Base-by-base conservation (phyloP, 1,139 yeast species). In the Yamadazyma dushanensis region DNA sequence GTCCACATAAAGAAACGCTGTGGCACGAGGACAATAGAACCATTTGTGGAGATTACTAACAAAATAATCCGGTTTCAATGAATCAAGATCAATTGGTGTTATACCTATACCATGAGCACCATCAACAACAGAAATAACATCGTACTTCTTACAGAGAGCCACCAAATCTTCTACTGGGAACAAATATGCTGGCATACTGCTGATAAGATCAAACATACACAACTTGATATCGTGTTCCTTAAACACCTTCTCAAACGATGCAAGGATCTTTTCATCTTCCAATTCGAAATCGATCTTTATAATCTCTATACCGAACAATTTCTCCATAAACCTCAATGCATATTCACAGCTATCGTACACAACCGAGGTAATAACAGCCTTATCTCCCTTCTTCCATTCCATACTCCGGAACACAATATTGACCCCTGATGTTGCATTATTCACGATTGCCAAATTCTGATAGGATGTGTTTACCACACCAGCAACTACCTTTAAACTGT, bases 101-200 rank as follows among this genome's bases (percentile, higher is more conserved):
- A 78, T 58, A 0, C 92, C 92, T 25, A 77, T 65, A 1, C 79
- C 75, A 53, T 84, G 92, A 3, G 92, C 89, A 9, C 83, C 92
- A 52, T 84, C 94, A 21, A 84, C 69, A 29, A 80, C 57, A 3
- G 87, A 76, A 30, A 80, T 47, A 5, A 77, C 74, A 8, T 59
- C 57, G 40, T 76, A 59, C 34, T 73, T 53, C 11, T 60, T 57
- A 47, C 87, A 78, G 31, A 76, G 54, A n/a, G 56, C 45, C 3
- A 70, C 64, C 37, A 83, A 47, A 38, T 63, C 53, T 40, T 70
- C 70, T 56, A 70, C 82, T 0, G 94, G 92, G 26, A 81, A 53
- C 17, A 62, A 53, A 8, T 73, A 73, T 2, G 83, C 83, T 0
- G 92, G 92, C 73, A 74, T 70, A 2, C 89, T 81, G 13, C 76